Evolutionary conservation across 2,329 filamentous ascomycete genomes (phyloP).

Genomic region (Botrytis fabae): DNA sequence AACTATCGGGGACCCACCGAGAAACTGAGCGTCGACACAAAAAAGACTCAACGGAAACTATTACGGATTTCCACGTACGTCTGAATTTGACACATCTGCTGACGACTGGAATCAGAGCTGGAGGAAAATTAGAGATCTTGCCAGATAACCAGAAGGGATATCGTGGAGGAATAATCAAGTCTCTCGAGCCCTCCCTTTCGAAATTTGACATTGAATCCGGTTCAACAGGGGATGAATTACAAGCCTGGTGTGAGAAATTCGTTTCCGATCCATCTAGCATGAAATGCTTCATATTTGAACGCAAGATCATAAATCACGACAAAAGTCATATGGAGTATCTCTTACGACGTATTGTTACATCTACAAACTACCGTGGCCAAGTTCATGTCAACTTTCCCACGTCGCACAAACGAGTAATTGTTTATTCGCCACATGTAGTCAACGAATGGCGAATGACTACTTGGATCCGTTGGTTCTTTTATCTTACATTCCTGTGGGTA

Average conservation of each 20-base stretch:
- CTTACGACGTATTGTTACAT: slow-evolving; percentile 57
- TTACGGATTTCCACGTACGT: slow-evolving; percentile 60
- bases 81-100: slow-evolving; percentile 61
- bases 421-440: slow-evolving; percentile 62
- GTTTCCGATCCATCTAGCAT: slow-evolving; percentile 58
- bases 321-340: slow-evolving; percentile 51
- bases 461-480: slow-evolving; percentile 66
- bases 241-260: slow-evolving; percentile 66
- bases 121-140: slow-evolving; percentile 52
- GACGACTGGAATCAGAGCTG: slow-evolving; percentile 46
- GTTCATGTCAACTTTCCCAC: slow-evolving; percentile 60
- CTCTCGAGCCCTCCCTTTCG: slow-evolving; percentile 49
- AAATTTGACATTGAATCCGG: slow-evolving; percentile 31
- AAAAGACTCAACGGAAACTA: slow-evolving; percentile 50
- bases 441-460: slow-evolving; percentile 65
- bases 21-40: slow-evolving; percentile 38
- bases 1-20: slow-evolving; percentile 40
- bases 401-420: slow-evolving; percentile 56
- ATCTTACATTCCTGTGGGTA: slow-evolving; percentile 66
- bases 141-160: slow-evolving; percentile 60
- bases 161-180: slow-evolving; percentile 63
- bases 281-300: slow-evolving; percentile 55
- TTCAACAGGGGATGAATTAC: slow-evolving; percentile 22
- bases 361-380: slow-evolving; percentile 67
- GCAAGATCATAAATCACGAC: slow-evolving; percentile 62